These are phyloP conservation scores for Plicaturopsis crispa DNA, from an alignment of 768 basidiomycete genomes.

Conservation along the genomic window DNA sequence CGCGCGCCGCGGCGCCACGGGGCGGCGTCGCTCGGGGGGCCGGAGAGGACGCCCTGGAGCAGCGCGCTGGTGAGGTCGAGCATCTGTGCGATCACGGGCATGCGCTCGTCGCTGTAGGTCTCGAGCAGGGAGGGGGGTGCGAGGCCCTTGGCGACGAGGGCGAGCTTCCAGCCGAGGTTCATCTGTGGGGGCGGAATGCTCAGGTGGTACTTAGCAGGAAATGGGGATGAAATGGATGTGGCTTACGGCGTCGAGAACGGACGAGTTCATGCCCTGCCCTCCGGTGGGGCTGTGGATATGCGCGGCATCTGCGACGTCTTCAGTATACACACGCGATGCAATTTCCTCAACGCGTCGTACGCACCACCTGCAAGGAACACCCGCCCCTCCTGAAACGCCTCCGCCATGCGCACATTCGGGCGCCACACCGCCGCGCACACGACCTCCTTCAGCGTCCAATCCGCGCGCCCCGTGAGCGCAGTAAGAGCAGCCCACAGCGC, in stretches of 20 bases:
- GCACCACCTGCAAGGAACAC: conserved; percentile 18
- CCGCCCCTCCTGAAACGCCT: conserved; percentile 15
- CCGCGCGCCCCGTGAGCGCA: background rate
- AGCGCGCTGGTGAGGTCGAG: conserved; percentile 18
- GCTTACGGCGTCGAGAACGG: conserved; percentile 19
- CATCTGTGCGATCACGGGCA: conserved; percentile 29
- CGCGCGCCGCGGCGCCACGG: background rate
- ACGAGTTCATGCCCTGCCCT: conserved; percentile 22
- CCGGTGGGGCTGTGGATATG: conserved; percentile 1
- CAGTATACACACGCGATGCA: too few species aligned
- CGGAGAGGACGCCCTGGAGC: conserved; percentile 5
- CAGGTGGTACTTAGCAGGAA: too few species aligned
- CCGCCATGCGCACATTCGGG: conserved; percentile 20
- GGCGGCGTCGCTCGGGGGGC: background rate
- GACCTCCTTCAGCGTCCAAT: too few species aligned
- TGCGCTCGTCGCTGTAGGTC: conserved; percentile 22
- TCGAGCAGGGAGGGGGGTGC: conserved; percentile 18
- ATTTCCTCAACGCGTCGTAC: too few species aligned
- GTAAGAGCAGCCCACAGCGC: conserved; percentile 1
- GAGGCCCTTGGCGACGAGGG: conserved; percentile 17
- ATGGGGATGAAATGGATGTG: background rate
- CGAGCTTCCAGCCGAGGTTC: conserved; percentile 28
- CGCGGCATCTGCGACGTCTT: too few species aligned
- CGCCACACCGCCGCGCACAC: conserved; percentile 9
- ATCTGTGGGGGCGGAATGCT: conserved; percentile 9